phyloP scores from a whole-genome alignment of 306 rosid genomes.

The Crotalaria pallida region DNA sequence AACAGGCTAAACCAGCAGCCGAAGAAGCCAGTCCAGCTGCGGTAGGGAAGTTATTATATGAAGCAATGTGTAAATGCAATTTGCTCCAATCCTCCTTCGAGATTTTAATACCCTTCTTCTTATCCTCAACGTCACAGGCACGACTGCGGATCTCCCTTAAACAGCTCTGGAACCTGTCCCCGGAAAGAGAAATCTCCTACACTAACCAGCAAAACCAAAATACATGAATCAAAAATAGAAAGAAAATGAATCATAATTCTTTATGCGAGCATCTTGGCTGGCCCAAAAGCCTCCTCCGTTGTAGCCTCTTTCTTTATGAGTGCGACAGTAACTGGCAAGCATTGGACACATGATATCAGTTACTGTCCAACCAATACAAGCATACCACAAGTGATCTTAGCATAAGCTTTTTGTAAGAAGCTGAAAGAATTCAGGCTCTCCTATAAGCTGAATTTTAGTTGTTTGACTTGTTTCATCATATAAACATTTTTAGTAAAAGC shows the following conservation, averaged over 20 bases:
- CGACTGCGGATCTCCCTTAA: conserved; percentile 81
- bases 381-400: no score
- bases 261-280: not conserved
- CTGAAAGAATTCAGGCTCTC: no score
- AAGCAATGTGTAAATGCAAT: conserved; percentile 77
- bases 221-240: conserved; percentile 32
- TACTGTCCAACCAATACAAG: not conserved
- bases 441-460: no score
- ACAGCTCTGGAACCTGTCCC: conserved; percentile 86
- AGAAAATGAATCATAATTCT: not conserved
- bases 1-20: conserved; percentile 96
- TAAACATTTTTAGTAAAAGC: no score
- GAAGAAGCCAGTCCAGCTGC: conserved; percentile 99
- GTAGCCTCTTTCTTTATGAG: not conserved
- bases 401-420: no score
- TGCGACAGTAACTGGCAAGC: conserved; percentile 6
- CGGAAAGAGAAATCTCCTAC: conserved; percentile 95
- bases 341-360: not conserved
- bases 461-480: no score
- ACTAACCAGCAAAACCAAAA: conserved; percentile 50
- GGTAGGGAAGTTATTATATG: conserved; percentile 94
- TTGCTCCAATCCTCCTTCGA: conserved; percentile 72
- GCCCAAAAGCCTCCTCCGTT: not conserved
- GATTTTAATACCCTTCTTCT: conserved; percentile 71
- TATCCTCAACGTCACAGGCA: conserved; percentile 75